Evolutionary conservation across 805 yeast species (phyloP), one percentile per base, ranked within the genome.

Genomic region (Nakazawaea anatomiae): DNA sequence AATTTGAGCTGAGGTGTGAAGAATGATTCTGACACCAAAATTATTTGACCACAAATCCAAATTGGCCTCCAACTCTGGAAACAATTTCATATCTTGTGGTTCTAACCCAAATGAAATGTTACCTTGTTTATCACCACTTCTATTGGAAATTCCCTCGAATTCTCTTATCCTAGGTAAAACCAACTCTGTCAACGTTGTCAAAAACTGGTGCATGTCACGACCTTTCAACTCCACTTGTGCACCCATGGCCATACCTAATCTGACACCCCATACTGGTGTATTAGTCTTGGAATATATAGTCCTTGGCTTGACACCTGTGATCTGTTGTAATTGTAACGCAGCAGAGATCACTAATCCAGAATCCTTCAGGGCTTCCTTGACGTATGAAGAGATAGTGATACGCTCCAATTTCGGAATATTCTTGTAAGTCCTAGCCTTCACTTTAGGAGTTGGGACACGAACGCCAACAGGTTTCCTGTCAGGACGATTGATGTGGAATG

Each of bases 81-180:
- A 94, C 62, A 76, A 77, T 60, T 80, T 82, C 48, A 87, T 80
- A 60, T 88, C 89, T 49, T 85, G 88, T 2, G 88, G 82, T 40
- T 79, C 80, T 58, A 94, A 69, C 43, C 97, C 97, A 63, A 94
- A 83, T 8, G 94, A 77, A 52, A 95, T 78, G 65, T 89, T 87
- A 52, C 99, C 99, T 60, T 75, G 78, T 49, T 77, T 75, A 67
- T 91, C 97, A 54, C 98, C 99, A 4, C 90, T 72, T 43, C 77
- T 74, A 68, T 81, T 82, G 34, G 82, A 77, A 47, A 94, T 74
- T 46, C 97, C 97, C 57, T 74, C 72, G 68, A 87, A 94, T 46
- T 89, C 89, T 77, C 96, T 85, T 52, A 91, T 82, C 68, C 96
- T 81, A 44, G 99, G 99, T 59, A 94, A 76, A 18, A 94, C 98